Percentiles rank a stretch among this genome's conserved stretches.
Conservation (phyloP, 2,329 filamentous ascomycete species). For the Cladosporium colombiae region DNA sequence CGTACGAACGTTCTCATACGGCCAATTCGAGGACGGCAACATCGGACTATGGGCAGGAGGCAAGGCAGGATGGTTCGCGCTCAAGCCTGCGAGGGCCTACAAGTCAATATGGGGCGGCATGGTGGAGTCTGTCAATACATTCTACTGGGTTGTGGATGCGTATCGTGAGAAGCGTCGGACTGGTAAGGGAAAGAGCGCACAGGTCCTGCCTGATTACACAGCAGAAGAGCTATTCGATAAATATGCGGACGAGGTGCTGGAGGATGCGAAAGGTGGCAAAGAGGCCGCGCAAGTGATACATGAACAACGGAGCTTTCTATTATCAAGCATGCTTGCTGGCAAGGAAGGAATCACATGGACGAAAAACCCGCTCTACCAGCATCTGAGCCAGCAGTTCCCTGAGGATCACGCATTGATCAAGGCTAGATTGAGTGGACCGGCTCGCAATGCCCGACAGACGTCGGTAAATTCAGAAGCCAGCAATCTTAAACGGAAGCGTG, state of each 20-base stretch:
- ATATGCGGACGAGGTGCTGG: constrained; percentile 29
- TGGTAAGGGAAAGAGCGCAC: constrained; percentile 39
- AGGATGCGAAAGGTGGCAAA: constrained; percentile 27
- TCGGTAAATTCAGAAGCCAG: constrained; percentile 21
- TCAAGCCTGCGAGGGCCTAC: constrained; percentile 62
- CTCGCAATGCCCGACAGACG: constrained; percentile 16
- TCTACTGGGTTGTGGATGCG: constrained; percentile 63
- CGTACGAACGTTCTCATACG: constrained; percentile 51
- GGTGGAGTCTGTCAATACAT: constrained; percentile 62
- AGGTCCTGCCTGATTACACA: constrained; percentile 32
- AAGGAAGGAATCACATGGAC: constrained; percentile 49
- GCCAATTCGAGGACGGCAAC: constrained; percentile 56
- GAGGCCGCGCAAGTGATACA: constrained; percentile 31
- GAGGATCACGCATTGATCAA: constrained; percentile 24
- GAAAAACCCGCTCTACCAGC: constrained; percentile 44
- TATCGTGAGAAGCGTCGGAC: constrained; percentile 45
- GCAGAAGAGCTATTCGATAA: constrained; percentile 43
- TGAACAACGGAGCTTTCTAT: constrained; percentile 44
- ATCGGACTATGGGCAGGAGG: constrained; percentile 68
- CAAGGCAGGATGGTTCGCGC: constrained; percentile 67
- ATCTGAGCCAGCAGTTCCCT: constrained; percentile 42
- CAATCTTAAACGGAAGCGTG: constrained; percentile 30
- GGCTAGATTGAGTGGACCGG: constrained; percentile 22
- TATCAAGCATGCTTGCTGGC: constrained; percentile 47
- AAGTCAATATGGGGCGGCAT: constrained; percentile 59